phyloP scores from a whole-genome alignment of 108 stramenopile genomes.

The Aurantiochytrium sp. region DNA sequence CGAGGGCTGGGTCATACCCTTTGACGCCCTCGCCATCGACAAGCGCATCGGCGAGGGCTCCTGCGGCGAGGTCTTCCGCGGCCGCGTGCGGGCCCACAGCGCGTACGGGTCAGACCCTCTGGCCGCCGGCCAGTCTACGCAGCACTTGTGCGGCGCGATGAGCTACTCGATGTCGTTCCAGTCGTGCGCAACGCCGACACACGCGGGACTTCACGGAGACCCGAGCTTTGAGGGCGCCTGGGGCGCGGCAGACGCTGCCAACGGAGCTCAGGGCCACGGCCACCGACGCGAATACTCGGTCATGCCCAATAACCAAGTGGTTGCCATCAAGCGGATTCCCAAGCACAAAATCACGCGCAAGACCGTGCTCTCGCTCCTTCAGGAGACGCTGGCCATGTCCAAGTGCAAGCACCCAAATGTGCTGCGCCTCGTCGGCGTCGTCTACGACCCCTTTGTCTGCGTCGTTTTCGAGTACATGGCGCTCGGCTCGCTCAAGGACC shows the following conservation, averaged over 20 bases:
- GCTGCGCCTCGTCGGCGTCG: not conserved
- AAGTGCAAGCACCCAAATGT: constrained; percentile 17
- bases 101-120: not conserved
- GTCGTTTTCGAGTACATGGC: constrained; percentile 29
- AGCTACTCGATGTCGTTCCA: no score
- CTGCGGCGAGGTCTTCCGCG: not conserved
- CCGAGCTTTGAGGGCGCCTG: no score
- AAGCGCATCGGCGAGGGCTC: not conserved
- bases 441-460: constrained; percentile 21
- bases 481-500: not conserved
- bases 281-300: not conserved
- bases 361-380: not conserved
- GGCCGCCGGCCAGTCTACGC: no score
- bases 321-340: constrained; percentile 16
- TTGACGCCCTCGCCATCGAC: not conserved
- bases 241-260: no score
- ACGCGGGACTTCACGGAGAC: no score
- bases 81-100: not conserved
- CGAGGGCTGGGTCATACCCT: not conserved
- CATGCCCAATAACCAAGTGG: not conserved
- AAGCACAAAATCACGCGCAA: constrained; percentile 28
- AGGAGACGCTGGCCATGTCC: constrained; percentile 10
- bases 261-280: no score
- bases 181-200: no score
- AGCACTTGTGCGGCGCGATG: no score